A percentile compares a stretch with the other conserved stretches of the same genome.
Conservation (phyloP, 176 grass and related monocot genomes). For the Eragrostis curvula region DNA sequence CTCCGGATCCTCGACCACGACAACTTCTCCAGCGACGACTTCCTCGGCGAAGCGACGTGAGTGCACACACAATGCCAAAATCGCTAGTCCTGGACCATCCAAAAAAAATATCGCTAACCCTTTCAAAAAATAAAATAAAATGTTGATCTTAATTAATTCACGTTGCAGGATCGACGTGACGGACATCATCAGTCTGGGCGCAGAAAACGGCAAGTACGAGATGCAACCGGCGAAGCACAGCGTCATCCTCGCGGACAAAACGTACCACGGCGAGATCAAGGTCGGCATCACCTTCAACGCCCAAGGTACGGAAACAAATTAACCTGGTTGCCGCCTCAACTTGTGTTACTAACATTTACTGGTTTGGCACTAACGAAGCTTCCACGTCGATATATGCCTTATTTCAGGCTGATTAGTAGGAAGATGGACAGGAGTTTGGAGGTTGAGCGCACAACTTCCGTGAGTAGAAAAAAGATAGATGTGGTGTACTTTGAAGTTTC, state of each 20-base stretch:
- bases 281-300: conserved; percentile 65
- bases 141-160: no score
- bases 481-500: not conserved
- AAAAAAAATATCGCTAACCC: no score
- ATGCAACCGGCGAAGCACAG: conserved; percentile 60
- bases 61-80: not conserved
- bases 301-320: conserved; percentile 43
- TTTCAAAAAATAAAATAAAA: no score
- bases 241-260: conserved; percentile 62
- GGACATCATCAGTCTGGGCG: conserved; percentile 64
- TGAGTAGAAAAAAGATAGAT: not conserved
- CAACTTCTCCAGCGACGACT: conserved; percentile 74
- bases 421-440: conserved; percentile 31
- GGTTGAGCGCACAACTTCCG: conserved; percentile 39
- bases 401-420: no score
- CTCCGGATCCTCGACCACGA: conserved; percentile 80
- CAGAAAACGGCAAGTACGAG: conserved; percentile 56
- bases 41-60: conserved; percentile 81
- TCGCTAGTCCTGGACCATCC: not conserved
- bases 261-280: conserved; percentile 76
- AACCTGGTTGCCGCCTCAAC: not conserved
- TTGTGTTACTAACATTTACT: not conserved
- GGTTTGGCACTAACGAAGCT: not conserved
- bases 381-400: no score
- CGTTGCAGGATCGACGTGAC: conserved; percentile 84